Evolutionary conservation across 495 filamentous ascomycete species (phyloP).

Genomic region (Talaromyces nanjingensis): DNA sequence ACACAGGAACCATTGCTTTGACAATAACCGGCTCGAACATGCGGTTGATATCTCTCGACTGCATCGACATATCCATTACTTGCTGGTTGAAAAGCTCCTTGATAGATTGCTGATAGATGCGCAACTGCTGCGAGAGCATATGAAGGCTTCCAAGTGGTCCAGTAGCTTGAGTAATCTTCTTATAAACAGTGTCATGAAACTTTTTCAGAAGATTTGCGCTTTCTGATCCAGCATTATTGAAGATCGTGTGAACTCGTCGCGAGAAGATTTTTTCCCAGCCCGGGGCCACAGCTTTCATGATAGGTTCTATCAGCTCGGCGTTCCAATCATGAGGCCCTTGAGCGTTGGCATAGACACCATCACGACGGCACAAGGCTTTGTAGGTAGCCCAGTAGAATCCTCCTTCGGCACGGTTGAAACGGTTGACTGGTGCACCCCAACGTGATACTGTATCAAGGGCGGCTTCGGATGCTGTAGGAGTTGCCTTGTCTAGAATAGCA

Average conservation of each 20-base stretch:
- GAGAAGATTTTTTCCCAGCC: constrained; percentile 54
- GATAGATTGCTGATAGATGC: background rate
- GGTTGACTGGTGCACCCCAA: constrained; percentile 40
- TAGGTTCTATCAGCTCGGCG: constrained; percentile 38
- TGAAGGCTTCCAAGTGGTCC: background rate
- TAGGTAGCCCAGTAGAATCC: constrained; percentile 53
- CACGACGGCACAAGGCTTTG: constrained; percentile 51
- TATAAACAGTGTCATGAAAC: constrained; percentile 1
- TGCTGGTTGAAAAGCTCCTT: constrained; percentile 16
- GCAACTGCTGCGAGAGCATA: constrained; percentile 2
- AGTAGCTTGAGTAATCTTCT: background rate
- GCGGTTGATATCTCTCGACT: constrained; percentile 10
- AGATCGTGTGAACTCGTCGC: constrained; percentile 31
- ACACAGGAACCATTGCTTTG: background rate
- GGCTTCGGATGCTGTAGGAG: constrained; percentile 18
- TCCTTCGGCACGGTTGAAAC: constrained; percentile 29
- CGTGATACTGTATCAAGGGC: constrained; percentile 26
- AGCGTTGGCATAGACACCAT: constrained; percentile 32
- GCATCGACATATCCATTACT: constrained; percentile 12
- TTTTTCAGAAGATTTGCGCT: background rate
- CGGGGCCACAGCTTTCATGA: constrained; percentile 42
- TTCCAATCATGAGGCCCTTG: constrained; percentile 17
- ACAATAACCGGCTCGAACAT: constrained; percentile 6
- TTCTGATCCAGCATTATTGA: constrained; percentile 18
- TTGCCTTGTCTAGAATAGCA: constrained; percentile 25